phyloP scores from a whole-genome alignment of 257 asterid species.

The Galeopsis tetrahit region DNA sequence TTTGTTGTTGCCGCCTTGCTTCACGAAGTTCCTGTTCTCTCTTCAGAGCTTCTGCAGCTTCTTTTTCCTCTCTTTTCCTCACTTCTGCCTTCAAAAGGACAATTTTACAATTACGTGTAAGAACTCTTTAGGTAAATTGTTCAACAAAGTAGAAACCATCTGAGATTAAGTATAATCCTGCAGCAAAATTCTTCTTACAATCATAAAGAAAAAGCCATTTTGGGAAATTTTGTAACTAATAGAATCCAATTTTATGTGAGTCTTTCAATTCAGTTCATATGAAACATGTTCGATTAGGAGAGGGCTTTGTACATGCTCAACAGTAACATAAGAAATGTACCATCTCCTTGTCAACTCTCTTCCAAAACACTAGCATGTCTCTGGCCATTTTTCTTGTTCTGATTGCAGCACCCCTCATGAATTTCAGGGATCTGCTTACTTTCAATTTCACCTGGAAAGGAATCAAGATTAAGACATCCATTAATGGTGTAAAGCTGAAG shows the following conservation, averaged over 20 bases:
- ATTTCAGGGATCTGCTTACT: conserved; percentile 84
- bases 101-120: conserved; percentile 27
- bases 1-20: conserved; percentile 97
- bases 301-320: conserved; percentile 3
- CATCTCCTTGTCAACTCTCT: conserved; percentile 99
- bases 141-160: conserved; percentile 22
- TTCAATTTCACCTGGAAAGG: conserved; percentile 85
- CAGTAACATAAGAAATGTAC: conserved; percentile 45
- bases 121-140: conserved; percentile 10
- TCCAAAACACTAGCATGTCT: conserved; percentile 95
- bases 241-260: conserved; percentile 2
- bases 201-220: background rate
- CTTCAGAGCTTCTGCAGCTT: conserved; percentile 99
- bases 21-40: conserved; percentile 99
- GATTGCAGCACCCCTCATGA: conserved; percentile 86
- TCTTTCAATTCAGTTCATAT: conserved; percentile 9
- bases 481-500: conserved; percentile 17
- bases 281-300: conserved; percentile 18
- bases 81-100: conserved; percentile 77
- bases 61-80: conserved; percentile 96
- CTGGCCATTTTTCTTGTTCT: conserved; percentile 93
- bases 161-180: conserved; percentile 12
- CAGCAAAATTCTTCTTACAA: background rate
- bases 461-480: conserved; percentile 22
- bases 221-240: background rate